Conservation (phyloP, 371 early-diverging fungal species). For the Rhizopus arrhizus region DNA sequence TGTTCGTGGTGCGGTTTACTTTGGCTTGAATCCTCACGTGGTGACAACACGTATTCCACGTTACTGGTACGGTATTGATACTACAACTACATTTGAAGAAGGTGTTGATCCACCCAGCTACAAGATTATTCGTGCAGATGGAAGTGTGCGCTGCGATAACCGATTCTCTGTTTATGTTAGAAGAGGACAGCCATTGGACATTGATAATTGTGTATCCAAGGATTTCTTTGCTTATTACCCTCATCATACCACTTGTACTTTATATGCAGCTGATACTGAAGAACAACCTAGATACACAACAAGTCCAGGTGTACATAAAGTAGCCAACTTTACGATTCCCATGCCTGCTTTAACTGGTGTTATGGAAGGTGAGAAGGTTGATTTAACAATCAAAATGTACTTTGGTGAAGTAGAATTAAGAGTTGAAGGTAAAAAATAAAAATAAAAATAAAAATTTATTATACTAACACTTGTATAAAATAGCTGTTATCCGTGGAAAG, state of each 20-base stretch:
- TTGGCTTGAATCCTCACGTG: conserved; percentile 58
- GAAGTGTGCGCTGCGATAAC: conserved; percentile 54
- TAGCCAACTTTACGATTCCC: conserved; percentile 57
- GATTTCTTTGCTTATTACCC: conserved; percentile 55
- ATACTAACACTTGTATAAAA: not conserved
- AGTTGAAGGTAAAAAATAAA: conserved; percentile 41
- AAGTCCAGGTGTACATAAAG: conserved; percentile 54
- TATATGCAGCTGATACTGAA: conserved; percentile 55
- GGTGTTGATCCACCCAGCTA: conserved; percentile 56
- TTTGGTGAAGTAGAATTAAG: conserved; percentile 56
- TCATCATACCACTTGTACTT: conserved; percentile 53
- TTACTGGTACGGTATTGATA: conserved; percentile 67
- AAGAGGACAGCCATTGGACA: conserved; percentile 45
- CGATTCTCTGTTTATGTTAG: conserved; percentile 53
- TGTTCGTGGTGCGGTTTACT: conserved; percentile 60
- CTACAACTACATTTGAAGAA: conserved; percentile 59
- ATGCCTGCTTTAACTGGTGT: conserved; percentile 57
- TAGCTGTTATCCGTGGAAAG: conserved; percentile 53
- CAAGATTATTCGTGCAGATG: conserved; percentile 53
- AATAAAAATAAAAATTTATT: not conserved
- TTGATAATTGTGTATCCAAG: conserved; percentile 38
- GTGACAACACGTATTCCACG: conserved; percentile 64
- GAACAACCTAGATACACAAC: conserved; percentile 53
- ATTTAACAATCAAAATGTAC: conserved; percentile 41
- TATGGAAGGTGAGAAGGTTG: conserved; percentile 56